Base-by-base conservation (phyloP, 352 stramenopile species). In the Globisporangium takayamanum region DNA sequence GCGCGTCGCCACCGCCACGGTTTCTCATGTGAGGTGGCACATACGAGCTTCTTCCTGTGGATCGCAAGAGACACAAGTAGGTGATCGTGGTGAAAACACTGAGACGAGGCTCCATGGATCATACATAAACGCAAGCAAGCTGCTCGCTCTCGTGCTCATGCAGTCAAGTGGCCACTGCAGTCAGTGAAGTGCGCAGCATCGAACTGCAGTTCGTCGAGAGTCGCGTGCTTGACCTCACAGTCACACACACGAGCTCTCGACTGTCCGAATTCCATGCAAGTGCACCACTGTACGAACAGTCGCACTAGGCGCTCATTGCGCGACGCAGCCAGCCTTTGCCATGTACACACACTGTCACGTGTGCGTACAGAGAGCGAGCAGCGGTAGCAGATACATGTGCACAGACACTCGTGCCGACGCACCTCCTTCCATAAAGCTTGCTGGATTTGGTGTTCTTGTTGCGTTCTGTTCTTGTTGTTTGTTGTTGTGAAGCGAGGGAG, bases 1-100 rank as follows among this genome's bases (percentile, higher is more conserved):
- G 62, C 36, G 62, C 73, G 33, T 67, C 68, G 7, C 69, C 68
- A 41, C 55, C 58, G 28, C 72, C 61, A 61, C 63, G 60, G 68
- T 73, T 75, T 64, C 78, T 73, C 63, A 92, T 68, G 65, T 92
- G 81, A 39, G 81, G 81, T 56, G 81, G 81, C 50, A 92, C 76
- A 73, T 92, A 92, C 63, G 78, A 70, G 55, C 72, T 74, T 90
- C 71, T 82, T 76, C 73, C 80, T 89, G 55, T 51, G 36, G 57
- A 36, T 20, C 7, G 3, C 28, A 55, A 30, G 25, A 46, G 4
- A n/a, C 41, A 46, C 16, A 8, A 8, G 14, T 15, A 50, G 5
- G 10, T 15, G n/a, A 16, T 45, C 39, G 18, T n/a, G 14, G 0
- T n/a, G 18, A 46, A 4, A 1, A 20, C 41, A 18, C 41, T 8